Base-by-base conservation (phyloP, 139 green algal species). In the Chara braunii region DNA sequence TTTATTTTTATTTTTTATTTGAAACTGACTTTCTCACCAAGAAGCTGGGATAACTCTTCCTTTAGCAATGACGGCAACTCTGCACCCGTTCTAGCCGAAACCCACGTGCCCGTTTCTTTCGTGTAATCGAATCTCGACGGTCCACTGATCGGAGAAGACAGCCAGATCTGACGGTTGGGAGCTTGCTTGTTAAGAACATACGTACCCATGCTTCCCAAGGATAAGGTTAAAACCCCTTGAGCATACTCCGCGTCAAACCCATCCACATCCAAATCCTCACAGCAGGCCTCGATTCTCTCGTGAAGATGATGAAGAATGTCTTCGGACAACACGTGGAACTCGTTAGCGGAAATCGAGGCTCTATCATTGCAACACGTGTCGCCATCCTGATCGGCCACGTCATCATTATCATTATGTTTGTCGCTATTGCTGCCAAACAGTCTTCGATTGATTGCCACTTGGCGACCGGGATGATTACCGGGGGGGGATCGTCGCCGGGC, bases 131-230 rank as follows among this genome's bases (percentile, higher is more conserved):
- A 7, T 7, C 45, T 55, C 45, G 8, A 7, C 8, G 51, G 22
- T 22, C 36, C 40, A 72, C 63, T 72, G 24, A 97, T 67, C 1
- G 92, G 92, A 0, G 89, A 97, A 1, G 88, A 95, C 60, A 92
- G 63, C 92, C 92, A 98, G 18, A 98, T 90, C 74, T 97, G 90
- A 9, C 81, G 81, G 79, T 98, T 97, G 23, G 90, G 90, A 3
- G 85, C 83, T 74, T 97, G 92, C 74, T 98, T 98, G 82, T 98
- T 98, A 40, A 96, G 79, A 0, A 97, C 92, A 42, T 93, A 98
- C 0, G 92, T 98, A 5, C 92, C 92, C 9, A 53, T 1, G 2
- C 34, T 48, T 11, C 73, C 66, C 4, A 77, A 14, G 12, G 12
- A 28, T 4, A 77, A 23, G n/a, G 66, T 80, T 23, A 80, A 26